A percentile compares a stretch with the other conserved stretches of the same genome.
Evolutionary conservation across 805 yeast species (phyloP).

Genomic region (Metschnikowia henanensis): DNA sequence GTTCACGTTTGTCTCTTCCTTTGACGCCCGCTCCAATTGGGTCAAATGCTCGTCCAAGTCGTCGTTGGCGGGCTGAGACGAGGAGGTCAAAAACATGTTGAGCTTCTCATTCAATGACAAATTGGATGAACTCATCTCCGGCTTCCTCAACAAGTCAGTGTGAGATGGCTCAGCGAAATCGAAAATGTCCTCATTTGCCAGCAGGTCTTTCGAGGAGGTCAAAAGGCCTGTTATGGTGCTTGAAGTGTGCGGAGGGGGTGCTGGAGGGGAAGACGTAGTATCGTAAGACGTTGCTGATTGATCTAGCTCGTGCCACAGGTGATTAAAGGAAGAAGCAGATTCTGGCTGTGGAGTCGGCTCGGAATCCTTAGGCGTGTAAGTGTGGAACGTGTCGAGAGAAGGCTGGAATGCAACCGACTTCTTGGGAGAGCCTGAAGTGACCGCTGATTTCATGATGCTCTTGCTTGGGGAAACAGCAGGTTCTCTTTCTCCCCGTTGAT

Average conservation of each 20-base stretch:
- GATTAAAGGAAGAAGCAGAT: slow-evolving; percentile 5
- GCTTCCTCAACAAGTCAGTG: background rate
- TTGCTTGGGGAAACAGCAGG: slow-evolving; percentile 33
- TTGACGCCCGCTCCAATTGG: slow-evolving; percentile 26
- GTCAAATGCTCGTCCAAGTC: slow-evolving; percentile 40
- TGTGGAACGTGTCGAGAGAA: slow-evolving; percentile 16
- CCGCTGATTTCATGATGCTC: slow-evolving; percentile 34
- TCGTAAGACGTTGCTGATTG: slow-evolving; percentile 6
- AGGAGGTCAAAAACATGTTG: slow-evolving; percentile 38
- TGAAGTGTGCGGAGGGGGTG: slow-evolving; percentile 21
- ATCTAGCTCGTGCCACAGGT: slow-evolving; percentile 17
- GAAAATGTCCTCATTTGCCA: background rate
- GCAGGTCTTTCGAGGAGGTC: background rate
- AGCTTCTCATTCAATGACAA: slow-evolving; percentile 45
- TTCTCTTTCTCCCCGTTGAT: background rate
- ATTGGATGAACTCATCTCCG: slow-evolving; percentile 25
- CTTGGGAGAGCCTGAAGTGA: slow-evolving; percentile 32
- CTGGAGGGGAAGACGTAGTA: slow-evolving; percentile 14
- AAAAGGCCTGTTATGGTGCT: slow-evolving; percentile 20
- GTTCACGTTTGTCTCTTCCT: slow-evolving; percentile 30
- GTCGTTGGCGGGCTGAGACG: slow-evolving; percentile 16
- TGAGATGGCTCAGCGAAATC: slow-evolving; percentile 16
- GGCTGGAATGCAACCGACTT: slow-evolving; percentile 37
- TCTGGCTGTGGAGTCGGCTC: slow-evolving; percentile 1
- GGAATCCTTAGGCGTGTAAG: slow-evolving; percentile 8